Evolutionary conservation across 495 filamentous ascomycete species (phyloP).

Genomic region (Penicillium malachiteum): DNA sequence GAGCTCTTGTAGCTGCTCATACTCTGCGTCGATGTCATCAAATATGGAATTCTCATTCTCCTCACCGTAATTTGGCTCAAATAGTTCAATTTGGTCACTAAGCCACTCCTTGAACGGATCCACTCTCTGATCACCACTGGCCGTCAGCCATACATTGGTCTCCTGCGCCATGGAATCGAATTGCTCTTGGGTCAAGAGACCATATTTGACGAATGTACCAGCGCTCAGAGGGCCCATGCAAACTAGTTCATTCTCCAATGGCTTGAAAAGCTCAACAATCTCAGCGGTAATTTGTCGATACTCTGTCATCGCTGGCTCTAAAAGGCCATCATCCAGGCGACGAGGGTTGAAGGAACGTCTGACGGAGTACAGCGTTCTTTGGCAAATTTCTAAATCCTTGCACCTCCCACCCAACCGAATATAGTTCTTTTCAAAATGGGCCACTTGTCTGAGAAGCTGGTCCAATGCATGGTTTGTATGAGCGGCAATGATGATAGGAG

Average conservation of each 20-base stretch:
- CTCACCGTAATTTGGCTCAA: conserved; percentile 35
- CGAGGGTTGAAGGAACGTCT: conserved; percentile 28
- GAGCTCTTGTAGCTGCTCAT: conserved; percentile 62
- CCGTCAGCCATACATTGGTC: not conserved
- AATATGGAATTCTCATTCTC: conserved; percentile 50
- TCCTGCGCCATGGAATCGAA: conserved; percentile 36
- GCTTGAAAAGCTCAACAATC: too few relatives aligned
- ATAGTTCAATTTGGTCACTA: conserved; percentile 44
- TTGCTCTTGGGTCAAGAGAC: conserved; percentile 62
- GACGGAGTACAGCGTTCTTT: conserved; percentile 65
- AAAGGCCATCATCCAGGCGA: not conserved
- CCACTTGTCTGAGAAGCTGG: conserved; percentile 71
- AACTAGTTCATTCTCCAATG: too few relatives aligned
- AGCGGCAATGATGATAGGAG: conserved; percentile 75
- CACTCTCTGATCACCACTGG: not conserved
- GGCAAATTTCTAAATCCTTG: conserved; percentile 63
- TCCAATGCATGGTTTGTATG: conserved; percentile 95
- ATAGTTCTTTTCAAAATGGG: conserved; percentile 62
- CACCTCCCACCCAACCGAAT: conserved; percentile 77
- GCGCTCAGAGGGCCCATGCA: too few relatives aligned
- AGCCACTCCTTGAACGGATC: conserved; percentile 64
- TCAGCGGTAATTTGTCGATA: conserved; percentile 23
- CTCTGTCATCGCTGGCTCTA: not conserved
- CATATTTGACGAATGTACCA: conserved; percentile 2
- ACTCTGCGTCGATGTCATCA: conserved; percentile 65